Evolutionary conservation across 2,329 filamentous ascomycete species (phyloP).

Genomic region (Pseudogymnoascus sp.): DNA sequence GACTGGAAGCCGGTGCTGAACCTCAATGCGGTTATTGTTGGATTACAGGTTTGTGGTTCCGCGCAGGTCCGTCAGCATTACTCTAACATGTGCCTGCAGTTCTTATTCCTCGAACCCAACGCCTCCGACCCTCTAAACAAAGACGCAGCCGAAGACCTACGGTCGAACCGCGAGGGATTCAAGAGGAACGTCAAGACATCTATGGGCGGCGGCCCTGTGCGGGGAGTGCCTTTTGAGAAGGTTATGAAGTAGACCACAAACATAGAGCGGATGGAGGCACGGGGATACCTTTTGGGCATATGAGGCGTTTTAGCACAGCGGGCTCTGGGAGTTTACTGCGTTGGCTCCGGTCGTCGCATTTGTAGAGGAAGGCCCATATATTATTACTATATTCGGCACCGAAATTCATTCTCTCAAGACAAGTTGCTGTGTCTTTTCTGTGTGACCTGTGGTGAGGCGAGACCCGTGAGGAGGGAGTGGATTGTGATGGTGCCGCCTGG

Average conservation of each 20-base stretch:
- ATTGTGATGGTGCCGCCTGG: background rate
- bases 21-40: slow-evolving; percentile 91
- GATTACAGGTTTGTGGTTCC: slow-evolving; percentile 59
- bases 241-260: slow-evolving; percentile 54
- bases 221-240: slow-evolving; percentile 65
- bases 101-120: slow-evolving; percentile 95
- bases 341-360: background rate
- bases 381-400: background rate
- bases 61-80: background rate
- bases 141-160: slow-evolving; percentile 88
- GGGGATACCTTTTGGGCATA: slow-evolving; percentile 4
- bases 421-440: background rate
- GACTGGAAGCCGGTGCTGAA: slow-evolving; percentile 99
- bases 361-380: slow-evolving; percentile 1
- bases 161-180: slow-evolving; percentile 77
- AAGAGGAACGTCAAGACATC: slow-evolving; percentile 80
- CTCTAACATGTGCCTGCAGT: slow-evolving; percentile 42
- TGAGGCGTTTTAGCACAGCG: slow-evolving; percentile 11
- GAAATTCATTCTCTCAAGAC: background rate
- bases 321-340: background rate
- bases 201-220: slow-evolving; percentile 74
- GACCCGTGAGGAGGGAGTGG: background rate
- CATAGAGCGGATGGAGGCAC: background rate
- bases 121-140: slow-evolving; percentile 97
- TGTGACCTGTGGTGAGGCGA: background rate